These are phyloP conservation scores for Cordyceps fumosorosea DNA, from an alignment of 2,329 filamentous ascomycete species.

Conservation along the genomic window DNA sequence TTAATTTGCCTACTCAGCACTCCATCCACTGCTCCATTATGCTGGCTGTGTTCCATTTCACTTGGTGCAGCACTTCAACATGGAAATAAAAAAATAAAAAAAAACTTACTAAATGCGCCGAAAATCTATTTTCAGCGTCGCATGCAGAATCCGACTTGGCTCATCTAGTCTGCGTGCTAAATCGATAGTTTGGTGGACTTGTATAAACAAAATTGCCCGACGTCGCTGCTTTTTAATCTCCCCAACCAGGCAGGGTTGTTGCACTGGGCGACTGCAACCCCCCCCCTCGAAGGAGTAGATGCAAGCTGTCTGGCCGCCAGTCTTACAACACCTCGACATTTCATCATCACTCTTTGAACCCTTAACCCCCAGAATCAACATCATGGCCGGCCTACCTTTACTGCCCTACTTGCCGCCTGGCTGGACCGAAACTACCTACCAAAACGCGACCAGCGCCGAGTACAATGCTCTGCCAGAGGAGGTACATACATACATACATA, in stretches of 20 bases:
- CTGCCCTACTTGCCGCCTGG: not conserved
- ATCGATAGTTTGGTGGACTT: not conserved
- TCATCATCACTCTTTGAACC: not conserved
- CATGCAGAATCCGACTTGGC: not conserved
- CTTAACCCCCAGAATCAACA: no score
- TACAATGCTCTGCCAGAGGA: conserved; percentile 9
- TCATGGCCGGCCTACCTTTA: not conserved
- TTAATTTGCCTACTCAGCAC: no score
- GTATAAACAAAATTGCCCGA: not conserved
- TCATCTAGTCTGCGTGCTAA: not conserved
- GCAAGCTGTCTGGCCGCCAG: not conserved
- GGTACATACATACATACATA: not conserved
- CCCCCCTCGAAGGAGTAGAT: not conserved
- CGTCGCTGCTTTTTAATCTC: not conserved
- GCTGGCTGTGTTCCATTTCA: not conserved
- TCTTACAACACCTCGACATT: not conserved
- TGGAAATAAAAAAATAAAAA: not conserved
- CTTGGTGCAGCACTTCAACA: not conserved
- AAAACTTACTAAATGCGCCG: not conserved
- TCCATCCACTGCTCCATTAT: no score
- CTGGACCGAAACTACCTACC: not conserved
- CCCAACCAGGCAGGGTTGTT: not conserved
- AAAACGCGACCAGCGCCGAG: not conserved
- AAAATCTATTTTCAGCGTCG: not conserved
- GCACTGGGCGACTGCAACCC: not conserved